phyloP scores from a whole-genome alignment of 148 eudicot genomes.

The Bassia scoparia region DNA sequence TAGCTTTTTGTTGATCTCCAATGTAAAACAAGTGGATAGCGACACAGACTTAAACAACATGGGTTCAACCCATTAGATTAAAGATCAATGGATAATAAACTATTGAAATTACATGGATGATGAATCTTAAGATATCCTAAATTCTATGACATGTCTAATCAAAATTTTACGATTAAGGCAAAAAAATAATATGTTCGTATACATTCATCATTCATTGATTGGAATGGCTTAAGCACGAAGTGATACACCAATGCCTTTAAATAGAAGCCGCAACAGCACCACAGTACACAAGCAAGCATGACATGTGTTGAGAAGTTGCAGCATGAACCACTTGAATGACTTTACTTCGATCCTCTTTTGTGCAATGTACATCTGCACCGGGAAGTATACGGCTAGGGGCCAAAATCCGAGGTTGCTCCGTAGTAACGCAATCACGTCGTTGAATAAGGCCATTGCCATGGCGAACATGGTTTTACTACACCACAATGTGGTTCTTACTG shows the following conservation, averaged over 20 bases:
- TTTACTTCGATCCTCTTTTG: conserved; percentile 17
- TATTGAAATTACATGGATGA: too few species aligned
- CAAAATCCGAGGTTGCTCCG: conserved; percentile 39
- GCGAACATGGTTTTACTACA: conserved; percentile 33
- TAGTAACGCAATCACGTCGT: conserved; percentile 41
- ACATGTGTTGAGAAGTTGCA: conserved; percentile 30
- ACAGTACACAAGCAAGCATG: conserved; percentile 35
- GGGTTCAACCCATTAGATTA: too few species aligned
- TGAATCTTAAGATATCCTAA: too few species aligned
- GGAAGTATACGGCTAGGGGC: conserved; percentile 39
- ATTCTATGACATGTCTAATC: too few species aligned
- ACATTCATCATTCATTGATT: conserved; percentile 28
- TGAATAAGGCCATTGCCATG: conserved; percentile 47
- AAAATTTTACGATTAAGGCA: too few species aligned
- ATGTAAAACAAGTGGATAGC: too few species aligned
- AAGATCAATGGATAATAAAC: too few species aligned
- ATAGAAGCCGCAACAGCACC: conserved; percentile 36
- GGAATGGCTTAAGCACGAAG: conserved; percentile 31
- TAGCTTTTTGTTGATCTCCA: too few species aligned
- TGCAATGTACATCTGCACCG: conserved; percentile 35
- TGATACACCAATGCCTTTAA: conserved; percentile 31
- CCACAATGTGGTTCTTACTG: conserved; percentile 30
- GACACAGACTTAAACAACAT: too few species aligned
- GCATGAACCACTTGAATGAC: conserved; percentile 30
- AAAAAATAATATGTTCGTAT: too few species aligned